These are phyloP conservation scores for Lagenidium sp. DNA, from an alignment of 352 stramenopile species.

Conservation along the genomic window DNA sequence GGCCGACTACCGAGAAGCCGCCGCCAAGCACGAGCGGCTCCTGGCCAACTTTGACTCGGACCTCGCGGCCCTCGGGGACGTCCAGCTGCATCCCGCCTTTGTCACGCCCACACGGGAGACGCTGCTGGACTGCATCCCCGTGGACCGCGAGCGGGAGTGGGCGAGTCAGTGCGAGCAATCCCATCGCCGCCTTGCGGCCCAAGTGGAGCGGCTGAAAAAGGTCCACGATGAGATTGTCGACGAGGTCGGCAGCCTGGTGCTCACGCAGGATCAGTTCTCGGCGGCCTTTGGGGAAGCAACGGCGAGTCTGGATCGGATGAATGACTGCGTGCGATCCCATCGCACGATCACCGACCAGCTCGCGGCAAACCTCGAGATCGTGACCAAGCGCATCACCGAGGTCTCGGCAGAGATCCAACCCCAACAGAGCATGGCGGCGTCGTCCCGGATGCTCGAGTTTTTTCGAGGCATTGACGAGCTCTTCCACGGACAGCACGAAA, in stretches of 20 bases:
- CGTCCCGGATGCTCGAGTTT: slow-evolving; percentile 66
- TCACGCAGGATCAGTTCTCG: slow-evolving; percentile 27
- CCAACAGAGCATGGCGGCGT: slow-evolving; percentile 72
- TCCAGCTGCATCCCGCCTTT: slow-evolving; percentile 60
- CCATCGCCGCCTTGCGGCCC: slow-evolving; percentile 44
- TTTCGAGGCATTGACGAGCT: slow-evolving; percentile 76
- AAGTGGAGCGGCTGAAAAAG: slow-evolving; percentile 55
- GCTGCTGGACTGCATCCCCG: slow-evolving; percentile 71
- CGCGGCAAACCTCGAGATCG: slow-evolving; percentile 48
- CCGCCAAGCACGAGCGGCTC: slow-evolving; percentile 43
- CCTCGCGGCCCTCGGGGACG: slow-evolving; percentile 35
- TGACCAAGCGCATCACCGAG: slow-evolving; percentile 59
- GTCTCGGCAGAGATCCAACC: slow-evolving; percentile 39
- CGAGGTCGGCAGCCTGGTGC: slow-evolving; percentile 47
- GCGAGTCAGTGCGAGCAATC: slow-evolving; percentile 68
- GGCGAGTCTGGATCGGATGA: slow-evolving; percentile 40
- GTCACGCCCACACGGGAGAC: slow-evolving; percentile 47
- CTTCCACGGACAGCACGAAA: slow-evolving; percentile 65
- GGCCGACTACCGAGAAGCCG: slow-evolving; percentile 55
- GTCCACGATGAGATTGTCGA: slow-evolving; percentile 57
- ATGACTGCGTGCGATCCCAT: slow-evolving; percentile 32
- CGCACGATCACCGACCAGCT: slow-evolving; percentile 53
- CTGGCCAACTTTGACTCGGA: slow-evolving; percentile 67
- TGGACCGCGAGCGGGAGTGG: slow-evolving; percentile 79
- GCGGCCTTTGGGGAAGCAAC: slow-evolving; percentile 33